Evolutionary conservation across 2,329 filamentous ascomycete species (phyloP).

Genomic region (Knufia fluminis): DNA sequence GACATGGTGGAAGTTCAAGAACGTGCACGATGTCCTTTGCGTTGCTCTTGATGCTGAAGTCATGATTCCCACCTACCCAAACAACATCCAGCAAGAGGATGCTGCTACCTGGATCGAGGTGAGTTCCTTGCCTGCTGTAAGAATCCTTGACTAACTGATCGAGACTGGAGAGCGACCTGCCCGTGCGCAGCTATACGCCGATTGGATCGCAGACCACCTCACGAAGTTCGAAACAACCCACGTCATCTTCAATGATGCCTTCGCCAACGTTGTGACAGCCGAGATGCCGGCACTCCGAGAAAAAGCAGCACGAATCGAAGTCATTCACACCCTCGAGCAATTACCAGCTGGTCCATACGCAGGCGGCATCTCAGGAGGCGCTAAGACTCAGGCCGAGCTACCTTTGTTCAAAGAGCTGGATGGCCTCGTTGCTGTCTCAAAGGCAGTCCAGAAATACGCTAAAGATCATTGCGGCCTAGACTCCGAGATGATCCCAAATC

Average conservation of each 20-base stretch:
- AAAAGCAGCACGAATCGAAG: slow-evolving; percentile 5
- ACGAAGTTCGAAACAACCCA: slow-evolving; percentile 11
- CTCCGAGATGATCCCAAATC: slow-evolving; percentile 14
- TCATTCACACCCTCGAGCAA: slow-evolving; percentile 75
- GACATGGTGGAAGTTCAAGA: not conserved
- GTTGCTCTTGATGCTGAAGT: slow-evolving; percentile 10
- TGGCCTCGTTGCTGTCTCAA: slow-evolving; percentile 15
- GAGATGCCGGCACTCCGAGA: slow-evolving; percentile 3
- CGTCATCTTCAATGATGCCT: slow-evolving; percentile 13
- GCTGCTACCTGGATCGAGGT: slow-evolving; percentile 11
- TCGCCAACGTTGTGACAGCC: slow-evolving; percentile 8
- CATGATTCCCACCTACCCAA: slow-evolving; percentile 9
- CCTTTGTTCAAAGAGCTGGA: slow-evolving; percentile 13
- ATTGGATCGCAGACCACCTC: slow-evolving; percentile 2
- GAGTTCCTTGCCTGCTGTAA: not conserved
- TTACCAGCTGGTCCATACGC: slow-evolving; percentile 61
- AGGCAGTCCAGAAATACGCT: slow-evolving; percentile 15
- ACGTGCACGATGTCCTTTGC: not conserved
- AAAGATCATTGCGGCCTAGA: slow-evolving; percentile 14
- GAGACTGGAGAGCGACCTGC: slow-evolving; percentile 1
- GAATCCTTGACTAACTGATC: not conserved
- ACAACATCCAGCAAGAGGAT: slow-evolving; percentile 8
- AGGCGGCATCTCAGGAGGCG: slow-evolving; percentile 42
- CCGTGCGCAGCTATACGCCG: not conserved
- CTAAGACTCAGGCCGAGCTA: slow-evolving; percentile 11